These are phyloP conservation scores for Endocalyx cinctus DNA, from an alignment of 2,329 filamentous ascomycete species.

Conservation along the genomic window DNA sequence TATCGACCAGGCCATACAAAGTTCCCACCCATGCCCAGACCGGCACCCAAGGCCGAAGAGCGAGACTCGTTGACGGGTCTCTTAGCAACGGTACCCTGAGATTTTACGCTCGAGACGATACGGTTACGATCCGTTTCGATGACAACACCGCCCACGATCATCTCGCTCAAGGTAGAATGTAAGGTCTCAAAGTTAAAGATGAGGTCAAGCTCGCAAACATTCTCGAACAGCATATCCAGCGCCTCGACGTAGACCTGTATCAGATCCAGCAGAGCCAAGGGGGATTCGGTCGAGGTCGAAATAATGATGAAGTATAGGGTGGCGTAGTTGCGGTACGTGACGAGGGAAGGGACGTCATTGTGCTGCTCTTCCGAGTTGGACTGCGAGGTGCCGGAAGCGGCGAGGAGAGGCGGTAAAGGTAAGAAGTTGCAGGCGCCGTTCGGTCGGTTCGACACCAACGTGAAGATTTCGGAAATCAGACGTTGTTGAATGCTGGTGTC, in stretches of 20 bases:
- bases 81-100: conserved; percentile 74
- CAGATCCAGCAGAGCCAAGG: conserved; percentile 88
- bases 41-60: conserved; percentile 39
- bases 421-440: conserved; percentile 96
- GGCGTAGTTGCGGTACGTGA: conserved; percentile 97
- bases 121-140: conserved; percentile 86
- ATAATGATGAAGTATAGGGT: conserved; percentile 99
- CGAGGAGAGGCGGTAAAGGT: conserved; percentile 65
- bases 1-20: conserved; percentile 48
- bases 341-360: conserved; percentile 88
- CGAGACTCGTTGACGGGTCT: conserved; percentile 69
- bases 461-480: conserved; percentile 95
- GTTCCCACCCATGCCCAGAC: conserved; percentile 52
- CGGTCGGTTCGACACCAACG: conserved; percentile 86
- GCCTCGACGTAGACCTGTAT: conserved; percentile 98
- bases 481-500: conserved; percentile 97
- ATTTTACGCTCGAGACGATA: conserved; percentile 79
- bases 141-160: conserved; percentile 93
- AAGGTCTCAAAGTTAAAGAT: conserved; percentile 99
- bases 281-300: conserved; percentile 91
- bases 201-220: conserved; percentile 95
- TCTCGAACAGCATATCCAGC: conserved; percentile 91
- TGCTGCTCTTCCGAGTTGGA: conserved; percentile 62
- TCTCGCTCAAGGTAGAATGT: conserved; percentile 84
- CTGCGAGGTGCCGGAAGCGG: conserved; percentile 56